Conservation (phyloP, 306 rosid species). For the Cercis canadensis region DNA sequence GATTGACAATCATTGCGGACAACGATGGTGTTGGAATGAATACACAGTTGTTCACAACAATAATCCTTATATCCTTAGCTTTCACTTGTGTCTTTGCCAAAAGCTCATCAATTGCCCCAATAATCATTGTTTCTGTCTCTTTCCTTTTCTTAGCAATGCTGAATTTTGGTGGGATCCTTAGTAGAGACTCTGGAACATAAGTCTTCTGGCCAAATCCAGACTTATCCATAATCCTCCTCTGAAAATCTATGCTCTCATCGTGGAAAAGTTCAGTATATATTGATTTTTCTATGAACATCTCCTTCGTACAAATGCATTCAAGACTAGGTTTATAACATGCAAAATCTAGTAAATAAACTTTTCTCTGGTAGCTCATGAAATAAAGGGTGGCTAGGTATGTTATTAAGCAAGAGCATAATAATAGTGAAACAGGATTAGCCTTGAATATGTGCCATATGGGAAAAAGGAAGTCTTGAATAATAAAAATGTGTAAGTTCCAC, state of each 20-base stretch:
- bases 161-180: constrained; percentile 24
- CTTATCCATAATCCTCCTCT: constrained; percentile 34
- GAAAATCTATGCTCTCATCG: constrained; percentile 15
- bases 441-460: no score
- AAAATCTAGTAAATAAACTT: constrained; percentile 42
- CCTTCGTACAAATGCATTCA: constrained; percentile 29
- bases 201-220: constrained; percentile 47
- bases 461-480: no score
- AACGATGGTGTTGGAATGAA: constrained; percentile 44
- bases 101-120: constrained; percentile 45
- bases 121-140: constrained; percentile 34
- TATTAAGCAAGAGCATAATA: background rate
- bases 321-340: constrained; percentile 34
- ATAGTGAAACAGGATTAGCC: no score
- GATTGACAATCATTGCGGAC: constrained; percentile 34
- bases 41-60: constrained; percentile 43
- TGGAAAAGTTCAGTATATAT: constrained; percentile 7
- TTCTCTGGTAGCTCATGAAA: constrained; percentile 15
- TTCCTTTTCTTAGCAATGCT: constrained; percentile 27
- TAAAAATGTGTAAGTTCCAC: no score
- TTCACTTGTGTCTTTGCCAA: constrained; percentile 40
- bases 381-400: background rate
- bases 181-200: constrained; percentile 32
- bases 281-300: constrained; percentile 34
- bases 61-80: constrained; percentile 47